Evolutionary conservation across 257 asterid species (phyloP).

Genomic region (Gynochthodes officinalis): DNA sequence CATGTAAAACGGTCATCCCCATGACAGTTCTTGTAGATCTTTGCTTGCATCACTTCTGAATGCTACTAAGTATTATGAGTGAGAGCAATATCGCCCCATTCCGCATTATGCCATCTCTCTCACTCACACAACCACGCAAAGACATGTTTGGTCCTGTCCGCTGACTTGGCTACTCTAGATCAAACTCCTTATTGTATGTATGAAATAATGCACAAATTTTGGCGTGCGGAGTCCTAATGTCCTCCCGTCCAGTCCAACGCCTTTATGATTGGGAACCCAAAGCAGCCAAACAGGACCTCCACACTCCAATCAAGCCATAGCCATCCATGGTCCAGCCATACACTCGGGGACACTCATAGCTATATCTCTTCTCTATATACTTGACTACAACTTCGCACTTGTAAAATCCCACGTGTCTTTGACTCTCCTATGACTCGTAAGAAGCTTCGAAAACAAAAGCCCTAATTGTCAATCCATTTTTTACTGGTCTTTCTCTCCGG

Average conservation of each 20-base stretch:
- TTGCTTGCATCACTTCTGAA: conserved; percentile 8
- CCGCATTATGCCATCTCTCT: too few species aligned
- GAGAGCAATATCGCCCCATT: too few species aligned
- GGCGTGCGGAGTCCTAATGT: conserved; percentile 7
- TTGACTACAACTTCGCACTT: background rate
- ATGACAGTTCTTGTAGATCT: background rate
- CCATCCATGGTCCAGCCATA: too few species aligned
- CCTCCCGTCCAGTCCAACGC: too few species aligned
- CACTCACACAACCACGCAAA: too few species aligned
- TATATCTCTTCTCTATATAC: background rate
- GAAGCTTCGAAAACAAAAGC: conserved; percentile 47
- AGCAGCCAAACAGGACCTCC: conserved; percentile 18
- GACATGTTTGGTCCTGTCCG: conserved; percentile 12
- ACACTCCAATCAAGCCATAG: background rate
- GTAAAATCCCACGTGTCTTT: conserved; percentile 38
- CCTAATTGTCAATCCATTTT: conserved; percentile 28
- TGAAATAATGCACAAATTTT: background rate
- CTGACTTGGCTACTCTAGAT: background rate
- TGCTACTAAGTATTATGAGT: too few species aligned
- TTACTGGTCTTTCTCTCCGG: conserved; percentile 22
- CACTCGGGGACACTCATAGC: background rate
- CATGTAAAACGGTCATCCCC: background rate
- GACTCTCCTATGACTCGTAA: conserved; percentile 35
- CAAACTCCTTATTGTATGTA: background rate
- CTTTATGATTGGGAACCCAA: conserved; percentile 15